phyloP scores from a whole-genome alignment of 371 early-diverging fungal species.

The Funneliformis caledonium region DNA sequence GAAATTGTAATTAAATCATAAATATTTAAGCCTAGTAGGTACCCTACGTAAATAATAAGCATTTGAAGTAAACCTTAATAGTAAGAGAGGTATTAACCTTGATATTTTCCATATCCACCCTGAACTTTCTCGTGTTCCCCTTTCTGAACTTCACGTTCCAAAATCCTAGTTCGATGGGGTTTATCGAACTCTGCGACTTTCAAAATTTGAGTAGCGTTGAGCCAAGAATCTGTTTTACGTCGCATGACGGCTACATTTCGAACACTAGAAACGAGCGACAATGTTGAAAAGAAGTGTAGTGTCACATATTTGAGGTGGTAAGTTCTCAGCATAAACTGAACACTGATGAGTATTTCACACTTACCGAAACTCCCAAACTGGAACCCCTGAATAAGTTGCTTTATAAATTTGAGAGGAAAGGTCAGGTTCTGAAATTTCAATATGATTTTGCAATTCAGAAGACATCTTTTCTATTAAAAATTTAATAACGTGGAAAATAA shows the following conservation, averaged over 20 bases:
- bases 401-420: slow-evolving; percentile 35
- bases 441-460: background rate
- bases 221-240: slow-evolving; percentile 57
- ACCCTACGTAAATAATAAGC: background rate
- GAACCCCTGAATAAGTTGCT: slow-evolving; percentile 86
- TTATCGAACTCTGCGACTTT: slow-evolving; percentile 96
- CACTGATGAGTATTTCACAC: slow-evolving; percentile 52
- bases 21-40: background rate
- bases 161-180: slow-evolving; percentile 87
- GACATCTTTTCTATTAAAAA: slow-evolving; percentile 1
- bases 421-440: slow-evolving; percentile 5
- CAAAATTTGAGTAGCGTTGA: slow-evolving; percentile 97
- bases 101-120: slow-evolving; percentile 98
- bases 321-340: background rate
- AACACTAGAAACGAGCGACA: background rate
- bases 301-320: background rate
- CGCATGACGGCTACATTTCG: slow-evolving; percentile 74
- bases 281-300: background rate
- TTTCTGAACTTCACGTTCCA: slow-evolving; percentile 85
- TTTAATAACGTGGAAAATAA: slow-evolving; percentile 2
- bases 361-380: slow-evolving; percentile 87
- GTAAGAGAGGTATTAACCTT: slow-evolving; percentile 66
- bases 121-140: slow-evolving; percentile 95
- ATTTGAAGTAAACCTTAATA: slow-evolving; percentile 44
- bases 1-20: background rate